Conservation (phyloP, 805 yeast species). For the Metschnikowia noctiluminum region DNA sequence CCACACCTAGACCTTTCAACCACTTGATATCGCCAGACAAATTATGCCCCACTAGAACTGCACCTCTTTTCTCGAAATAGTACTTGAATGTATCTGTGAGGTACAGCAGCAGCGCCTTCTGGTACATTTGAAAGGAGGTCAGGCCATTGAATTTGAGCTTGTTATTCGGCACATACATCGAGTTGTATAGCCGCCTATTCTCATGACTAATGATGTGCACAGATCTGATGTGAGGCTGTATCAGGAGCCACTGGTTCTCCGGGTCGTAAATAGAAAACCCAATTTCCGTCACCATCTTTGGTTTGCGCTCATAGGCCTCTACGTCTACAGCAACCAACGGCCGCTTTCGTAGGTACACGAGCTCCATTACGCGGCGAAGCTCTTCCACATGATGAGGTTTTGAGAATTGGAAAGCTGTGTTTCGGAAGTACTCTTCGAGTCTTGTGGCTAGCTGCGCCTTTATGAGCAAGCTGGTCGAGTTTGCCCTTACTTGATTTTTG, state of each 20-base stretch:
- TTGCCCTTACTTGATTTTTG: neutral
- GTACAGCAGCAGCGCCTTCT: conserved; percentile 10
- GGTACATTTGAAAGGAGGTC: conserved; percentile 17
- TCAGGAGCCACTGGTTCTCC: conserved; percentile 12
- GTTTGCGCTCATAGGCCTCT: conserved; percentile 24
- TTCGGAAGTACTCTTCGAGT: conserved; percentile 12
- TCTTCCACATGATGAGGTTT: conserved; percentile 7
- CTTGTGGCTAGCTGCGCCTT: conserved; percentile 3
- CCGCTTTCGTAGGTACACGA: conserved; percentile 19
- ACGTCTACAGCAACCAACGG: conserved; percentile 27
- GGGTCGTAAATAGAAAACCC: conserved; percentile 27
- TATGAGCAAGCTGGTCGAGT: conserved; percentile 4
- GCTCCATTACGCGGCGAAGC: conserved; percentile 17
- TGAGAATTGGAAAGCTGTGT: conserved; percentile 9
- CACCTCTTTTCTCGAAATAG: conserved; percentile 16
- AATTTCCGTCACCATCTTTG: conserved; percentile 21
- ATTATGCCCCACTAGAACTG: conserved; percentile 21
- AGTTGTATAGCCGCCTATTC: conserved; percentile 16
- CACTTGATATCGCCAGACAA: conserved; percentile 18
- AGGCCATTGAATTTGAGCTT: conserved; percentile 23
- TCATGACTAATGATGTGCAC: conserved; percentile 23
- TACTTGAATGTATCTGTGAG: conserved; percentile 13
- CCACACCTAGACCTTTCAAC: conserved; percentile 14
- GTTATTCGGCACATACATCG: conserved; percentile 22
- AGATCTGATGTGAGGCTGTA: conserved; percentile 18